phyloP scores from a whole-genome alignment of 768 basidiomycete genomes.

The Wakefieldia striispora region DNA sequence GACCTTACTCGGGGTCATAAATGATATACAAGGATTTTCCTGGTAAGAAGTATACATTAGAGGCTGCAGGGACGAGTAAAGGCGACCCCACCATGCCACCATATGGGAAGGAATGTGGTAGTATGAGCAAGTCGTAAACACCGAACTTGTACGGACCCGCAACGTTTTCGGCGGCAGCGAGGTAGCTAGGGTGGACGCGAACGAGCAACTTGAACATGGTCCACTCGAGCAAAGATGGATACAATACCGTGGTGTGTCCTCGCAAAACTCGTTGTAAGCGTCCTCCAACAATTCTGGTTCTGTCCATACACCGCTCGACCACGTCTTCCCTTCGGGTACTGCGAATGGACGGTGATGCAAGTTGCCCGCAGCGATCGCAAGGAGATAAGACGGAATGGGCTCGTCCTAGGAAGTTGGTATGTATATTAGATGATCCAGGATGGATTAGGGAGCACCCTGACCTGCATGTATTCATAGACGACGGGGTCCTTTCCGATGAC shows the following conservation, averaged over 20 bases:
- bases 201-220: not conserved
- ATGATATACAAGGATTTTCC: conserved; percentile 90
- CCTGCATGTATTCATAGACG: conserved; percentile 77
- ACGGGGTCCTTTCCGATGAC: conserved; percentile 71
- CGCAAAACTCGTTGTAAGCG: conserved; percentile 84
- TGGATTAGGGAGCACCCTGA: conserved; percentile 25
- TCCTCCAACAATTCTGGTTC: conserved; percentile 80
- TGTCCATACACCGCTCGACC: conserved; percentile 88
- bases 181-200: conserved; percentile 47
- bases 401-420: conserved; percentile 51
- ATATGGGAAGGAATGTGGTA: conserved; percentile 92
- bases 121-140: conserved; percentile 84
- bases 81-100: conserved; percentile 70
- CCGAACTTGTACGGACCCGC: conserved; percentile 78
- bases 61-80: not conserved
- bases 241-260: conserved; percentile 71
- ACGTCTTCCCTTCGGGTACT: conserved; percentile 56
- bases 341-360: conserved; percentile 70
- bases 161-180: conserved; percentile 69
- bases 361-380: conserved; percentile 88
- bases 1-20: conserved; percentile 77
- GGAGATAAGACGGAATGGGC: conserved; percentile 87
- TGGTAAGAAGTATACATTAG: conserved; percentile 23
- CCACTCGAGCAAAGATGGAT: too few species aligned
- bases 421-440: not conserved